A percentile compares a stretch with the other conserved stretches of the same genome.
phyloP scores from a whole-genome alignment of 2,329 filamentous ascomycete species.

The Incumbomyces lentus region DNA sequence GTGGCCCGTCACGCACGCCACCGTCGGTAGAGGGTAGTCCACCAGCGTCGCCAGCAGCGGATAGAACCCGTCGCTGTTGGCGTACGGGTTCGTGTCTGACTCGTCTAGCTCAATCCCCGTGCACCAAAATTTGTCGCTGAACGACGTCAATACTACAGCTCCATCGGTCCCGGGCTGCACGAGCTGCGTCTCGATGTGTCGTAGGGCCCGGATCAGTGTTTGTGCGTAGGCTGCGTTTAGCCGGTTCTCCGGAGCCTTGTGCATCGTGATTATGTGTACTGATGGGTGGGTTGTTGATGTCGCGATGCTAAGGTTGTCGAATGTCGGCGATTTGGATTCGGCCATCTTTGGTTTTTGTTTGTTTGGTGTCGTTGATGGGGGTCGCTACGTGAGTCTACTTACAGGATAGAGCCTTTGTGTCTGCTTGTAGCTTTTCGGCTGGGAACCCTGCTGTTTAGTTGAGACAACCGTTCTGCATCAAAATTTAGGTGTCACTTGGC shows the following conservation, averaged over 20 bases:
- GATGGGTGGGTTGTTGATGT: conserved; percentile 21
- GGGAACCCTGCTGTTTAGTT: too few species aligned
- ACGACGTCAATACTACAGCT: conserved; percentile 44
- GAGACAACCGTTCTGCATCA: too few species aligned
- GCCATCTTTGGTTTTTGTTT: conserved; percentile 3
- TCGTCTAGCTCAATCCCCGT: conserved; percentile 41
- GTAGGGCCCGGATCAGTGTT: conserved; percentile 43
- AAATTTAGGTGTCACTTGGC: too few species aligned
- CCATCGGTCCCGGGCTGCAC: conserved; percentile 40
- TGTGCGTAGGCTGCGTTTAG: conserved; percentile 42
- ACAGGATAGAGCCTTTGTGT: too few species aligned
- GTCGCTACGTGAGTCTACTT: too few species aligned
- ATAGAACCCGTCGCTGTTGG: conserved; percentile 48
- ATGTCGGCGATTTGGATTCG: conserved; percentile 9
- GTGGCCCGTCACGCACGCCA: conserved; percentile 39
- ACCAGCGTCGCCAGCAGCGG: conserved; percentile 42
- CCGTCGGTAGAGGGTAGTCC: conserved; percentile 40
- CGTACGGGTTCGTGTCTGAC: conserved; percentile 39
- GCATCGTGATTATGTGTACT: conserved; percentile 45
- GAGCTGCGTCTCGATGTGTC: conserved; percentile 33
- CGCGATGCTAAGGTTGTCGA: conserved; percentile 17
- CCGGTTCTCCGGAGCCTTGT: conserved; percentile 45
- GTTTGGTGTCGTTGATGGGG: too few species aligned
- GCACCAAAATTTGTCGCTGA: conserved; percentile 36
- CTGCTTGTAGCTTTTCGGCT: too few species aligned